These are phyloP conservation scores for Kickxella alabastrina DNA, from an alignment of 192 early-diverging fungal species.

Conservation along the genomic window DNA sequence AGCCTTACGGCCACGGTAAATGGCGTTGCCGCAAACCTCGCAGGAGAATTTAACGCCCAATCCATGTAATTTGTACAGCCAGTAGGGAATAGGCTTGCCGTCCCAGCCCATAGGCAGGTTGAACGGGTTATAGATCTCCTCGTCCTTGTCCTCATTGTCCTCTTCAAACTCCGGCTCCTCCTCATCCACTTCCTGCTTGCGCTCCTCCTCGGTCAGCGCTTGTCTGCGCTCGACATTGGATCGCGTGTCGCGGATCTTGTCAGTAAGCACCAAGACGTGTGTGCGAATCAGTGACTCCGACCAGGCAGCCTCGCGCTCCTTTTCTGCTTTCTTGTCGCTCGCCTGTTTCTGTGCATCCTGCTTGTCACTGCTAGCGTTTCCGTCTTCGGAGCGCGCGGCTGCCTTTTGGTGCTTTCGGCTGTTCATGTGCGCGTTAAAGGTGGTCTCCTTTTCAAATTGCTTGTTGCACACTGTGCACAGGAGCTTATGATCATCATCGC, in stretches of 20 bases:
- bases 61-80: constrained; percentile 97
- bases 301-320: constrained; percentile 61
- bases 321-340: constrained; percentile 45
- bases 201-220: constrained; percentile 83
- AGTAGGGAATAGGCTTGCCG: constrained; percentile 98
- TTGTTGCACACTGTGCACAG: constrained; percentile 78
- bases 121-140: constrained; percentile 94
- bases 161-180: constrained; percentile 64
- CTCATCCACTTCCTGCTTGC: constrained; percentile 67
- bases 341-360: constrained; percentile 5
- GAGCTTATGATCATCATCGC: constrained; percentile 45
- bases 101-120: constrained; percentile 97
- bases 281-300: constrained; percentile 58
- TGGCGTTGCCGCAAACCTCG: constrained; percentile 93
- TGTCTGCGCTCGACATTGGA: constrained; percentile 89
- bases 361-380: constrained; percentile 20
- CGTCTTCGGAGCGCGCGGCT: constrained; percentile 22
- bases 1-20: constrained; percentile 94
- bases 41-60: constrained; percentile 91
- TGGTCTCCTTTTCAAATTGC: constrained; percentile 78
- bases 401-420: constrained; percentile 93
- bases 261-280: constrained; percentile 57
- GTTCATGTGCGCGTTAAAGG: constrained; percentile 78
- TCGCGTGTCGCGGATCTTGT: constrained; percentile 70
- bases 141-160: constrained; percentile 71